A percentile compares a stretch with the other conserved stretches of the same genome.
These are phyloP conservation scores for Neoboletus subvelutipes DNA, from an alignment of 768 basidiomycete genomes.

Conservation along the genomic window DNA sequence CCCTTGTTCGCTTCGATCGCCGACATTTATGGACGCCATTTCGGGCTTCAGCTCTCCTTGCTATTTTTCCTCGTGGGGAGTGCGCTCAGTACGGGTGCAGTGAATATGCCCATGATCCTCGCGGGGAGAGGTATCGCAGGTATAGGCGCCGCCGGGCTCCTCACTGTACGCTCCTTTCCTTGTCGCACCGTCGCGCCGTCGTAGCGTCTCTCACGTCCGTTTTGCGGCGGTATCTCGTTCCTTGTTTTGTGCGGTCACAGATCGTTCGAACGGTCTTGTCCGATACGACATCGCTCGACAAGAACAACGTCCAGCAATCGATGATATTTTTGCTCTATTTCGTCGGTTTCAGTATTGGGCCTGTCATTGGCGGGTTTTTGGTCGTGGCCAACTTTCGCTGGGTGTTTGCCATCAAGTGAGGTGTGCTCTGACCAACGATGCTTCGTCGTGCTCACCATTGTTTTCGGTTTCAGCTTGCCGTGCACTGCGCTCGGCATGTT, in stretches of 20 bases:
- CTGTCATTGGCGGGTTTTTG: conserved; percentile 43
- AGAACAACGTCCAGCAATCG: conserved; percentile 43
- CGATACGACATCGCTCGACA: conserved; percentile 42
- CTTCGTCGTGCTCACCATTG: neutral
- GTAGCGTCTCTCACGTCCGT: neutral
- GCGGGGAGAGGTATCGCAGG: conserved; percentile 50
- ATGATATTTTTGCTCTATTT: conserved; percentile 44
- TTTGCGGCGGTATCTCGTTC: neutral
- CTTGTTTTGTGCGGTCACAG: conserved; percentile 10
- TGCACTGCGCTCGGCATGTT: conserved; percentile 36
- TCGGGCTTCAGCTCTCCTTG: conserved; percentile 44
- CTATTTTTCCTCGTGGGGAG: conserved; percentile 47
- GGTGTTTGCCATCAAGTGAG: conserved; percentile 58
- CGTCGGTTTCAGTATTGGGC: conserved; percentile 44
- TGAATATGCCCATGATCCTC: conserved; percentile 46
- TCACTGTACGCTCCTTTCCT: conserved; percentile 27
- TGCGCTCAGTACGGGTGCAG: conserved; percentile 45
- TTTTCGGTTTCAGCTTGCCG: conserved; percentile 38
- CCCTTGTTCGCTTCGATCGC: conserved; percentile 50
- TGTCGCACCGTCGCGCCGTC: neutral
- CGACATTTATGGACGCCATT: conserved; percentile 51
- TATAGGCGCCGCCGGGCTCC: conserved; percentile 46
- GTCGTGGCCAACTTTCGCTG: conserved; percentile 45
- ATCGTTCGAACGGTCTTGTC: conserved; percentile 44
- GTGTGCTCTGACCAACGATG: neutral